phyloP scores from a whole-genome alignment of 345 rosid genomes.

The Citrus unshiu region DNA sequence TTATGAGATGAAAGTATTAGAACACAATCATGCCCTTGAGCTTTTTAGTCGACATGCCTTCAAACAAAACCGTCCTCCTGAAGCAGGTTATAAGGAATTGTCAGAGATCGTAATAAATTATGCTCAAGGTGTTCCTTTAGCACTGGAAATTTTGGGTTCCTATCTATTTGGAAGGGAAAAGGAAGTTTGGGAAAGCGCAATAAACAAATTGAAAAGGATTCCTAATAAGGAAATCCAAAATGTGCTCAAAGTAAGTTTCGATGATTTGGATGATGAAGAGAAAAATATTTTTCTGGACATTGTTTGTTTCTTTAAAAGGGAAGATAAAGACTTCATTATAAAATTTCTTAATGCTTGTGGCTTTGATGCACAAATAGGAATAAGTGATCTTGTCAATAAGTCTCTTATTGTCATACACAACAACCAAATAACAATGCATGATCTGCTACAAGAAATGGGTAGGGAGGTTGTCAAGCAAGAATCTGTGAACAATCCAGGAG shows the following conservation, averaged over 20 bases:
- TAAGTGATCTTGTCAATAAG: too few relatives aligned
- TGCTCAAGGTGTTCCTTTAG: neutral
- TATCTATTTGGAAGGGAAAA: too few relatives aligned
- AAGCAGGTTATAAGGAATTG: neutral
- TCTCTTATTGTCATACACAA: too few relatives aligned
- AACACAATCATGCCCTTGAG: too few relatives aligned
- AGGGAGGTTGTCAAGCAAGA: too few relatives aligned
- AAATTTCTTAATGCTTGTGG: neutral
- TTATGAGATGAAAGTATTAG: neutral
- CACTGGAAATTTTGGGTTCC: neutral
- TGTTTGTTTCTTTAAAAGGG: neutral
- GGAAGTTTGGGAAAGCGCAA: too few relatives aligned
- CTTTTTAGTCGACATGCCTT: neutral
- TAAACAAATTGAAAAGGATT: neutral
- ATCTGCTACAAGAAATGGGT: too few relatives aligned
- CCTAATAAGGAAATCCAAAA: neutral
- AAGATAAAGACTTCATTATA: neutral
- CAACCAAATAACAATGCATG: too few relatives aligned
- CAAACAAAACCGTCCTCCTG: neutral
- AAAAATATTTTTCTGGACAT: too few relatives aligned
- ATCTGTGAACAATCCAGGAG: too few relatives aligned
- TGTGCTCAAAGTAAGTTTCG: neutral
- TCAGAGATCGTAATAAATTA: neutral
- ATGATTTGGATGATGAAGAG: neutral
- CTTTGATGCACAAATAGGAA: neutral